phyloP scores from a whole-genome alignment of 345 rosid species.

The Salix brachista region DNA sequence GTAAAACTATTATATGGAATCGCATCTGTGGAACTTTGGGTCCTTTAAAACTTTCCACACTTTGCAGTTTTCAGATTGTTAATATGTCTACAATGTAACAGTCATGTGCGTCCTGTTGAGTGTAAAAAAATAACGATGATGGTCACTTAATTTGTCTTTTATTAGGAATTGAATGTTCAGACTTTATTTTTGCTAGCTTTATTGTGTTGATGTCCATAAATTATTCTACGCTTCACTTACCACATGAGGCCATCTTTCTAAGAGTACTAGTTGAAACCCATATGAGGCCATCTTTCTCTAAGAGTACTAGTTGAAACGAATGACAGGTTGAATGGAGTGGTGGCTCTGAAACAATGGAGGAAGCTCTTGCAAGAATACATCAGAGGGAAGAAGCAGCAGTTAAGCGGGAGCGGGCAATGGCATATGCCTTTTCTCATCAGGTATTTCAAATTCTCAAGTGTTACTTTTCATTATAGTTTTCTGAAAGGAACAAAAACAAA shows the following conservation, averaged over 20 bases:
- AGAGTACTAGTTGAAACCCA: slow-evolving; percentile 2
- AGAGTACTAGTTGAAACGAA: slow-evolving; percentile 5
- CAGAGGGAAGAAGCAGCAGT: slow-evolving; percentile 85
- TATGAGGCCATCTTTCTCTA: neutral
- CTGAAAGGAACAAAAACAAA: neutral
- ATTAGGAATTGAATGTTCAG: neutral
- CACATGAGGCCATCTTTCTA: neutral
- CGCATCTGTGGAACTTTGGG: neutral
- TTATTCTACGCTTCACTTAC: neutral
- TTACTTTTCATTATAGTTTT: slow-evolving; percentile 4
- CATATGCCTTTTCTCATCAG: slow-evolving; percentile 97
- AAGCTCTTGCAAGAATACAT: slow-evolving; percentile 61
- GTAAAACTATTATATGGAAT: neutral
- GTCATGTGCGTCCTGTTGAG: no score
- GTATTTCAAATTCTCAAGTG: slow-evolving; percentile 27
- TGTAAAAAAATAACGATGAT: neutral
- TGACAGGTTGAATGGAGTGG: slow-evolving; percentile 91
- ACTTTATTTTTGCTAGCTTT: neutral
- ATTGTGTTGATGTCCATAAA: neutral
- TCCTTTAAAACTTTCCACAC: neutral
- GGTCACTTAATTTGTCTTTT: neutral
- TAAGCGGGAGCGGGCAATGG: slow-evolving; percentile 88
- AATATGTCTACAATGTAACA: neutral
- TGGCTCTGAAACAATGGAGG: slow-evolving; percentile 74
- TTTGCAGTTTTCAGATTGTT: neutral